These are phyloP conservation scores for Phytophthora capsici DNA, from an alignment of 352 stramenopile genomes.

Conservation along the genomic window DNA sequence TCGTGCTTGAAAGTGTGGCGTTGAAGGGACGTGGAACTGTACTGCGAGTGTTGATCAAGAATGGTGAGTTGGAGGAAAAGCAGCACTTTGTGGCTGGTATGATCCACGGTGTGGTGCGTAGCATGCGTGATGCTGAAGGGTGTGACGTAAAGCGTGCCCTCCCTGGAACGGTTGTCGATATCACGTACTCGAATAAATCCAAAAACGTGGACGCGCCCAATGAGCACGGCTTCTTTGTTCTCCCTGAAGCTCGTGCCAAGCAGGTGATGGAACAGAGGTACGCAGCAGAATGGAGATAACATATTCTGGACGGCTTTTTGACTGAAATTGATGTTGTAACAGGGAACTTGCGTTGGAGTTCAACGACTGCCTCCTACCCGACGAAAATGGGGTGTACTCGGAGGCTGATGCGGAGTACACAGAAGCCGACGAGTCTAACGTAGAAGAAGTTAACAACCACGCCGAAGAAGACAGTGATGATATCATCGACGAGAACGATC, in stretches of 20 bases:
- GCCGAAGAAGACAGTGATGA: conserved; percentile 21
- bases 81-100: conserved; percentile 88
- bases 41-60: conserved; percentile 74
- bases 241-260: conserved; percentile 64
- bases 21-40: conserved; percentile 73
- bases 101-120: conserved; percentile 83
- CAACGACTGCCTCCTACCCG: conserved; percentile 56
- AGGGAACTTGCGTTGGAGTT: conserved; percentile 82
- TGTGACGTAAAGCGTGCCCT: conserved; percentile 55
- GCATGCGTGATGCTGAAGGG: conserved; percentile 61
- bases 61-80: conserved; percentile 63
- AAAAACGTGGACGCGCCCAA: conserved; percentile 87
- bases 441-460: conserved; percentile 5
- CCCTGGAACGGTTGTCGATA: conserved; percentile 78
- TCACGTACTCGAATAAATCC: conserved; percentile 83
- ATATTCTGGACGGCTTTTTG: background rate
- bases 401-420: conserved; percentile 26
- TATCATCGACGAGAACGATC: conserved; percentile 49
- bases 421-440: conserved; percentile 11
- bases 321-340: conserved; percentile 4
- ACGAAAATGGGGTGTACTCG: conserved; percentile 23
- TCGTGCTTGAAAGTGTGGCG: conserved; percentile 79
- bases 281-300: background rate
- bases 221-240: conserved; percentile 80
- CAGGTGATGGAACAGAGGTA: conserved; percentile 81